Conservation (phyloP, 176 grass and related monocot genomes). For the Alloteropsis semialata region DNA sequence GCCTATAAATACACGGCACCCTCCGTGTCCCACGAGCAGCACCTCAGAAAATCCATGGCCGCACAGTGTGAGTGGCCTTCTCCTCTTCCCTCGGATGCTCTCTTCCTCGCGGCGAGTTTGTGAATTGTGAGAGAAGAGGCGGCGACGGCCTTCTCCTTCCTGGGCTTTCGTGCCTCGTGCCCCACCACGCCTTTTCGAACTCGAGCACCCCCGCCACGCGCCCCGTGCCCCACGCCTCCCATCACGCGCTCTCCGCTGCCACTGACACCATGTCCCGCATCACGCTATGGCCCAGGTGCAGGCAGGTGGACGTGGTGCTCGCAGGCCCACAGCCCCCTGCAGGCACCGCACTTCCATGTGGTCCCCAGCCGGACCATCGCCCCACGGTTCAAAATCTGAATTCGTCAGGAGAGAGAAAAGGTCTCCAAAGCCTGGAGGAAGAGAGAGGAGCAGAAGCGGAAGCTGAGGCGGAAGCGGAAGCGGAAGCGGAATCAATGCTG, state of each 20-base stretch:
- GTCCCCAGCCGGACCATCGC: neutral
- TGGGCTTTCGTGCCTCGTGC: slow-evolving; percentile 36
- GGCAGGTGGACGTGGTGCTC: neutral
- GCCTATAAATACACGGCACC: neutral
- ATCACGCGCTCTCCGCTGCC: neutral
- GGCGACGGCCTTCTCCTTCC: neutral
- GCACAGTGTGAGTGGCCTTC: neutral
- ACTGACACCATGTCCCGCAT: neutral
- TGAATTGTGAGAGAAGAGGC: neutral
- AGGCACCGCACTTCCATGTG: neutral
- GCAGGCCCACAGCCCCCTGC: neutral
- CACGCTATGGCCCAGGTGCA: neutral
- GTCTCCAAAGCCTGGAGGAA: neutral
- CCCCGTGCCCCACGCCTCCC: neutral
- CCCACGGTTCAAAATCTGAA: slow-evolving; percentile 33
- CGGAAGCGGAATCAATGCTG: slow-evolving; percentile 8
- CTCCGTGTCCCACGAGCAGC: neutral
- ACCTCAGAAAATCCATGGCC: slow-evolving; percentile 1
- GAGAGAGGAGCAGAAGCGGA: neutral
- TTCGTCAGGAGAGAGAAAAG: neutral
- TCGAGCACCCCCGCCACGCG: neutral
- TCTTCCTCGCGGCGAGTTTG: neutral
- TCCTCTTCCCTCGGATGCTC: slow-evolving; percentile 21
- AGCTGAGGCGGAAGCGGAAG: neutral
- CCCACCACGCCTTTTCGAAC: slow-evolving; percentile 32